Evolutionary conservation across 1,139 yeast species (phyloP).

Genomic region (Blastobotrys apis): DNA sequence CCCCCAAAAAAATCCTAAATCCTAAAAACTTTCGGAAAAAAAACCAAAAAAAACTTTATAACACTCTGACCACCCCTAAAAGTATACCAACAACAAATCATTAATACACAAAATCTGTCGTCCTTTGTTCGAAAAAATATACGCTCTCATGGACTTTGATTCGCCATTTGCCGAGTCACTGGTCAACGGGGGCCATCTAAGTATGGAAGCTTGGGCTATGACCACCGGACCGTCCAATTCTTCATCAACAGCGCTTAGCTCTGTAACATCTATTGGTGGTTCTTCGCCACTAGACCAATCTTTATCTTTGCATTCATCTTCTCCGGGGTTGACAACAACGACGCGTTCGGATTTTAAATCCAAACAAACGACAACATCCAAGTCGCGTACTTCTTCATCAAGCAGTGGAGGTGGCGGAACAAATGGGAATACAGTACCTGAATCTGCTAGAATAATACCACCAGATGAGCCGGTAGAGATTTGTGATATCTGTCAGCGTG

Average conservation of each 20-base stretch:
- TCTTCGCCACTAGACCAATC: too few species aligned
- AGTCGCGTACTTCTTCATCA: not conserved
- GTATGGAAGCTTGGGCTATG: conserved; percentile 14
- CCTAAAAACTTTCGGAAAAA: too few species aligned
- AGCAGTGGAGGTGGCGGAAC: too few species aligned
- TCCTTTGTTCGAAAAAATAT: not conserved
- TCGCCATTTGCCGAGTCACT: conserved; percentile 11
- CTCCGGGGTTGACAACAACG: not conserved
- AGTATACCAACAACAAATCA: too few species aligned
- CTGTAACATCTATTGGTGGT: not conserved
- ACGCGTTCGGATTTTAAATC: not conserved
- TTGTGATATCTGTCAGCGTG: conserved; percentile 41
- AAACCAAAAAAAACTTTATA: too few species aligned
- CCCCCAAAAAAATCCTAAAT: too few species aligned
- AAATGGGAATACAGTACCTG: conserved; percentile 5
- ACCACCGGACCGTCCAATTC: conserved; percentile 15
- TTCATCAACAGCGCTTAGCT: not conserved
- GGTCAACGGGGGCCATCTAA: not conserved
- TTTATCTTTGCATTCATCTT: not conserved
- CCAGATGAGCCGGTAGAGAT: conserved; percentile 27
- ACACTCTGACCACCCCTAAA: too few species aligned
- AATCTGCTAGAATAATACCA: conserved; percentile 7
- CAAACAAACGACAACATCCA: not conserved
- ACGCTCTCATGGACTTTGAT: conserved; percentile 9
- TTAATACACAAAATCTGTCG: not conserved